A percentile compares a stretch with the other conserved stretches of the same genome.
Evolutionary conservation across 768 basidiomycete species (phyloP).

Genomic region (Suillus sp.): DNA sequence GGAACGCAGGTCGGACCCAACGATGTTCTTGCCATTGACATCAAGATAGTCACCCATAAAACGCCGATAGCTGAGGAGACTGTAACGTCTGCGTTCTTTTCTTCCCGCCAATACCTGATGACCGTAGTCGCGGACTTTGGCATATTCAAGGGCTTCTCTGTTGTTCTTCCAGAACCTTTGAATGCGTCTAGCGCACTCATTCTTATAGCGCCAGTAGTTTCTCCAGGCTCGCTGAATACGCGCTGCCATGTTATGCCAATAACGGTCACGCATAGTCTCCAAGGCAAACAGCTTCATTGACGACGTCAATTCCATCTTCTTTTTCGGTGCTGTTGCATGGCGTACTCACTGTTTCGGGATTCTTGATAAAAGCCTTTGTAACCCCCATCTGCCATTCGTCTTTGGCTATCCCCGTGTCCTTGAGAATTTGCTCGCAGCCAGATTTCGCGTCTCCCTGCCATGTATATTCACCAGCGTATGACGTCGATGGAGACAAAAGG

Average conservation of each 20-base stretch:
- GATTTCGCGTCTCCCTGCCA: constrained; percentile 91
- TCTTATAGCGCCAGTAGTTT: constrained; percentile 93
- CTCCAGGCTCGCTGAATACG: constrained; percentile 97
- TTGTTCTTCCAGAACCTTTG: constrained; percentile 99
- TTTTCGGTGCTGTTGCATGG: background rate
- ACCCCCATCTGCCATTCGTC: constrained; percentile 99
- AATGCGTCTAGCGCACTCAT: constrained; percentile 93
- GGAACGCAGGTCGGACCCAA: constrained; percentile 73
- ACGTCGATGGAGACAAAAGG: constrained; percentile 89
- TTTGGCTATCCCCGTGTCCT: constrained; percentile 91
- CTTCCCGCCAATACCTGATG: constrained; percentile 88
- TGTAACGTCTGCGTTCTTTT: constrained; percentile 93
- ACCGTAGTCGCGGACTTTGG: constrained; percentile 90
- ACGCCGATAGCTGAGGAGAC: constrained; percentile 89
- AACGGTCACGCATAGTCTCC: constrained; percentile 97
- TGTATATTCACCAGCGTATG: constrained; percentile 98
- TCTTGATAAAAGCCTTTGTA: constrained; percentile 99
- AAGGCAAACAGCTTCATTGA: constrained; percentile 85
- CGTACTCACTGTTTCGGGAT: constrained; percentile 86
- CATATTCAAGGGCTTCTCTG: constrained; percentile 89
- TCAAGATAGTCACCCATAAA: constrained; percentile 98
- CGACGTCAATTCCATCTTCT: background rate
- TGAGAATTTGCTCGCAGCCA: constrained; percentile 90
- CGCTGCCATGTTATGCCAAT: constrained; percentile 99
- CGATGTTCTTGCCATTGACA: constrained; percentile 75